Conservation (phyloP, 2,329 filamentous ascomycete genomes). For the Phaeosphaeriaceae sp. region DNA sequence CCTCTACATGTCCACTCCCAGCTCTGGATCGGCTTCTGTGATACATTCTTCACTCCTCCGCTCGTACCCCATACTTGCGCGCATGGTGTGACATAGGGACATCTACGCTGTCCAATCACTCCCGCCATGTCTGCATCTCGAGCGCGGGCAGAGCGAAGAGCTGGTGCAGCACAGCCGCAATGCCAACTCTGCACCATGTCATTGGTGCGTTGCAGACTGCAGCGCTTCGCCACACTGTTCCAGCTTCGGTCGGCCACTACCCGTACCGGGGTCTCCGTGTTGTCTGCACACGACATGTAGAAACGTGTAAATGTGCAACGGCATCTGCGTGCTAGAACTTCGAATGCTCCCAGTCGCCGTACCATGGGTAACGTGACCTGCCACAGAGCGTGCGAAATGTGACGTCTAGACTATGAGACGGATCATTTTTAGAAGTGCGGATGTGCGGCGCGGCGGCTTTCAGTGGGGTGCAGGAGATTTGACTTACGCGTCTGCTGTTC, state of each 20-base stretch:
- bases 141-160: not conserved
- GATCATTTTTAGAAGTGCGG: constrained; percentile 23
- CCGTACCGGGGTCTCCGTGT: constrained; percentile 14
- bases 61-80: not conserved
- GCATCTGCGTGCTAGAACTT: too few relatives aligned
- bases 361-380: not conserved
- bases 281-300: too few relatives aligned
- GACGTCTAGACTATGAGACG: constrained; percentile 12
- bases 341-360: not conserved
- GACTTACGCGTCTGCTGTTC: constrained; percentile 21
- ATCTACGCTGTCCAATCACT: not conserved
- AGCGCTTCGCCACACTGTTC: constrained; percentile 23
- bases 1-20: not conserved
- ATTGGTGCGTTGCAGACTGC: constrained; percentile 15
- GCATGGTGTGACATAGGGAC: not conserved
- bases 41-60: not conserved
- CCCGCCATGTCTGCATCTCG: not conserved
- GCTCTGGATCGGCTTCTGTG: not conserved
- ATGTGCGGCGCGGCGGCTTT: constrained; percentile 20
- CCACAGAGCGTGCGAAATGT: constrained; percentile 7
- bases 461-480: constrained; percentile 25
- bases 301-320: too few relatives aligned
- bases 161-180: not conserved
- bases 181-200: not conserved
- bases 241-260: constrained; percentile 15